These are phyloP conservation scores for Candida nitratophila DNA, from an alignment of 805 yeast species.

Conservation along the genomic window DNA sequence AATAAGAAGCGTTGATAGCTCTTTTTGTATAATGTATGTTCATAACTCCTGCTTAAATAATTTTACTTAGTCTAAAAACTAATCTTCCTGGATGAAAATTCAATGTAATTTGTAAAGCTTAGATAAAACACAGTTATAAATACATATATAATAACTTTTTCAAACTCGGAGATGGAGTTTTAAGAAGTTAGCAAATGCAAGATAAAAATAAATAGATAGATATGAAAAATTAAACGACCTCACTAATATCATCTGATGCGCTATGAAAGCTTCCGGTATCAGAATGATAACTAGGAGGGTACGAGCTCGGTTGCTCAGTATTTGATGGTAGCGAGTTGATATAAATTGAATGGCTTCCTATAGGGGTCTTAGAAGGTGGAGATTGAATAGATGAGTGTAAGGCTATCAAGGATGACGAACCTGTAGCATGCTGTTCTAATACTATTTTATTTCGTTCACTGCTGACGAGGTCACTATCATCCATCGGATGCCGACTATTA, in stretches of 20 bases:
- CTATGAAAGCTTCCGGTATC: slow-evolving; percentile 1
- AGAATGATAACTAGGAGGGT: slow-evolving; percentile 24
- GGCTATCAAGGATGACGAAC: neutral
- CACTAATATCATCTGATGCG: slow-evolving; percentile 2
- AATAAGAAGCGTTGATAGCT: slow-evolving; percentile 6
- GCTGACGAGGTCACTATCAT: neutral
- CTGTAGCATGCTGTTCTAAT: slow-evolving; percentile 7
- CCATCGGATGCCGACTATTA: neutral
- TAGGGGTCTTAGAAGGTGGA: neutral
- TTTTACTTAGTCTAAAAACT: no score
- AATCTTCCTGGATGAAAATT: neutral
- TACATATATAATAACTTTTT: no score
- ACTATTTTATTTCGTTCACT: neutral
- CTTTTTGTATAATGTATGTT: neutral
- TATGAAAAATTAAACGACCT: no score
- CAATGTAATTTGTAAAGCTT: neutral
- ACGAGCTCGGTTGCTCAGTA: slow-evolving; percentile 14
- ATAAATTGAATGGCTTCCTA: no score
- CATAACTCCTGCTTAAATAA: no score
- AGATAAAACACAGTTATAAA: no score
- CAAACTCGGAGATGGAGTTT: no score
- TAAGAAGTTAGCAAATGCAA: no score
- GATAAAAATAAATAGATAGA: no score
- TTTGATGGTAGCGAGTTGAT: no score
- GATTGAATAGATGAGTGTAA: neutral